Conservation (phyloP, 495 filamentous ascomycete species). For the Penicillium nucicola region DNA sequence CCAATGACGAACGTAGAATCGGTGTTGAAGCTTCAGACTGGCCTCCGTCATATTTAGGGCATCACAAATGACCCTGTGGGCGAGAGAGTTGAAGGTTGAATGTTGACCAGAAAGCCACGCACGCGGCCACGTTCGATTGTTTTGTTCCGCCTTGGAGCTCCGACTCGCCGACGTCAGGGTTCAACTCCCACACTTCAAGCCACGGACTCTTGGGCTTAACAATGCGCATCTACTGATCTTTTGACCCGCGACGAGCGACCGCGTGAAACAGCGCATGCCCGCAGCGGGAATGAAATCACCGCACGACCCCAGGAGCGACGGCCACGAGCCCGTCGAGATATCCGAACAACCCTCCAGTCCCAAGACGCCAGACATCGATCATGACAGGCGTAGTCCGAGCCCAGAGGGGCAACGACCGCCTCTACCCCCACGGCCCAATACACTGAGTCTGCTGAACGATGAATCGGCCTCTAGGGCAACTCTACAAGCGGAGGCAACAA, state of each 20-base stretch:
- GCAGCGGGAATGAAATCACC: constrained; percentile 24
- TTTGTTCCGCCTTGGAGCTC: constrained; percentile 28
- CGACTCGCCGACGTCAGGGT: constrained; percentile 20
- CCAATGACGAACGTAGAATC: constrained; percentile 28
- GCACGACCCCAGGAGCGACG: constrained; percentile 9
- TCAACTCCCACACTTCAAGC: not conserved
- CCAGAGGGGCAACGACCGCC: constrained; percentile 54
- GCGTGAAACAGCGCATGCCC: constrained; percentile 20
- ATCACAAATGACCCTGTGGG: constrained; percentile 17
- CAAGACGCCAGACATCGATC: not conserved
- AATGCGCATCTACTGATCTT: constrained; percentile 13
- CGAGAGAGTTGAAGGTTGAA: constrained; percentile 12
- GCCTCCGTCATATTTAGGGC: constrained; percentile 40
- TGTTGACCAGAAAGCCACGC: constrained; percentile 25
- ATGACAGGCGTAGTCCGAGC: constrained; percentile 22
- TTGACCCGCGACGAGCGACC: constrained; percentile 22
- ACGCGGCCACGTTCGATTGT: constrained; percentile 27
- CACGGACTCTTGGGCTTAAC: not conserved
- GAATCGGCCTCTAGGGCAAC: constrained; percentile 36
- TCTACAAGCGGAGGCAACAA: constrained; percentile 74
- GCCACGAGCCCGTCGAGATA: constrained; percentile 8
- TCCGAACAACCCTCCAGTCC: not conserved
- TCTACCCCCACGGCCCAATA: constrained; percentile 64
- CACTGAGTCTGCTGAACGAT: constrained; percentile 41
- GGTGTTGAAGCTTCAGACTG: constrained; percentile 16